A percentile compares a stretch with the other conserved stretches of the same genome.
Evolutionary conservation across 2,329 filamentous ascomycete species (phyloP).

Genomic region (Fusarium staphyleae): DNA sequence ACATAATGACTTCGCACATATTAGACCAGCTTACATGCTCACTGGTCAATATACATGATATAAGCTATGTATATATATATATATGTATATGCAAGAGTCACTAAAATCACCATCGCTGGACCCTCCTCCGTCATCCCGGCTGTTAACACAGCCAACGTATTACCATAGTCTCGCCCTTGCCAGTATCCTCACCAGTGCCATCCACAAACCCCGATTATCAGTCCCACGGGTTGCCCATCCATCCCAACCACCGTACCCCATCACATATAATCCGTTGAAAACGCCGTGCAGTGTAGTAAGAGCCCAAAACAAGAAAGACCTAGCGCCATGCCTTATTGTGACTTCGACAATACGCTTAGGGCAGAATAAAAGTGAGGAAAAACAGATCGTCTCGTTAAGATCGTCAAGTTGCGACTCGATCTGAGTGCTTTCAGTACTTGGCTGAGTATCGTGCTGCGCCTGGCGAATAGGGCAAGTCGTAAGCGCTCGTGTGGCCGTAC

Average conservation of each 20-base stretch:
- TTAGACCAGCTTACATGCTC: background rate
- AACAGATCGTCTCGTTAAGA: conserved; percentile 27
- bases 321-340: conserved; percentile 7
- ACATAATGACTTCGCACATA: background rate
- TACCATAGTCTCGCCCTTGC: conserved; percentile 19
- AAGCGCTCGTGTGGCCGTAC: conserved; percentile 63
- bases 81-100: conserved; percentile 23
- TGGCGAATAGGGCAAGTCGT: conserved; percentile 60
- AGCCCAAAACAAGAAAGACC: conserved; percentile 17
- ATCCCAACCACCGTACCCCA: conserved; percentile 5
- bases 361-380: conserved; percentile 26
- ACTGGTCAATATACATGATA: conserved; percentile 15
- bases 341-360: conserved; percentile 13
- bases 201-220: conserved; percentile 10
- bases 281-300: conserved; percentile 36
- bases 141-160: conserved; percentile 16
- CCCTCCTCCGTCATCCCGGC: conserved; percentile 6
- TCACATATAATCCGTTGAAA: conserved; percentile 26
- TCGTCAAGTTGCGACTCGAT: conserved; percentile 14
- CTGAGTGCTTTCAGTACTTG: conserved; percentile 51
- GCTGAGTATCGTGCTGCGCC: conserved; percentile 52
- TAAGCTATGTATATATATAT: conserved; percentile 30
- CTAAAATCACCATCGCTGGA: conserved; percentile 11
- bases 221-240: conserved; percentile 8
- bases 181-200: conserved; percentile 9